Evolutionary conservation across 148 eudicot species (phyloP).

Genomic region (Persicaria tinctoria): DNA sequence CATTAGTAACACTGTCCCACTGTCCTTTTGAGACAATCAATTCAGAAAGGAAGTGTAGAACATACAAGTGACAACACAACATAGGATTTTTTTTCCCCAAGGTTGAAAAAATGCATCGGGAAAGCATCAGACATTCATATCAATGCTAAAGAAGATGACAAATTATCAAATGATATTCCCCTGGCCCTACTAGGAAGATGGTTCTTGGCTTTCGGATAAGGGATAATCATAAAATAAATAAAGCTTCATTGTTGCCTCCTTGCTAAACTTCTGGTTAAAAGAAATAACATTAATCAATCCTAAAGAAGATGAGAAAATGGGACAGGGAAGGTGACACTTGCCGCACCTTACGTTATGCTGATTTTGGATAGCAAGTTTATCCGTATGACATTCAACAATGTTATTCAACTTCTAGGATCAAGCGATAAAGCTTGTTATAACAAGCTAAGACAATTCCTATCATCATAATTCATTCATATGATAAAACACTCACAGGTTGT

Average conservation of each 20-base stretch:
- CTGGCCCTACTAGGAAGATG: background rate
- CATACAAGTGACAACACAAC: no score
- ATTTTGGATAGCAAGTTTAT: background rate
- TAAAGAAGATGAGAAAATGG: background rate
- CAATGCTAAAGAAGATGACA: background rate
- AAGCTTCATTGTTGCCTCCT: background rate
- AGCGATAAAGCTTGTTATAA: background rate
- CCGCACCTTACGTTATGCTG: background rate
- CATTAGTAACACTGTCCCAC: background rate
- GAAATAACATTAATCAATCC: background rate
- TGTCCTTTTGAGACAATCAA: background rate
- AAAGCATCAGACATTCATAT: background rate
- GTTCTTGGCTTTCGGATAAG: background rate
- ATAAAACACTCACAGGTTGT: background rate
- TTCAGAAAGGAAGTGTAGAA: background rate
- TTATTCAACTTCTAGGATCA: constrained; percentile 1
- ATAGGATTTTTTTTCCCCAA: no score
- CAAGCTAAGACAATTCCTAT: background rate
- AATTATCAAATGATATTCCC: background rate
- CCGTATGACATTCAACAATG: background rate
- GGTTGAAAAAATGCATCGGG: background rate
- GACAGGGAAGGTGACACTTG: background rate
- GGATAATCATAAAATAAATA: background rate
- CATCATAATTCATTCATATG: background rate
- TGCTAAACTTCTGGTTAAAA: background rate